Conservation (phyloP, 2,329 filamentous ascomycete genomes). For the Pseudogymnoascus sp. region DNA sequence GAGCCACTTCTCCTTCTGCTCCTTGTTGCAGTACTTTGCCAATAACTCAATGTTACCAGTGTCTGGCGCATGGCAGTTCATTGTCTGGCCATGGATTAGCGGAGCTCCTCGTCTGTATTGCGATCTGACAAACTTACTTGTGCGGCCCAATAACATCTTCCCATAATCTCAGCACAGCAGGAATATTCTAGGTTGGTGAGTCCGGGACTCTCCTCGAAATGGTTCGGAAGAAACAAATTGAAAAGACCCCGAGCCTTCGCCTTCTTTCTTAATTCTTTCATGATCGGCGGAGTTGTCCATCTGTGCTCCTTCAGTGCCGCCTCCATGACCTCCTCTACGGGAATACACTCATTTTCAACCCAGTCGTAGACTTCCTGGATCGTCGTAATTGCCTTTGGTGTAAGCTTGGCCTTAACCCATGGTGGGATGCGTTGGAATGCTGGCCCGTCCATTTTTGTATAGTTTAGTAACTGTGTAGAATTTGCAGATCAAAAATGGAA, state of each 20-base stretch:
- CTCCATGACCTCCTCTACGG: constrained; percentile 36
- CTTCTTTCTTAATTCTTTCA: constrained; percentile 36
- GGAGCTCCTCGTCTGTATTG: not conserved
- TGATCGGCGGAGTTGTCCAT: constrained; percentile 35
- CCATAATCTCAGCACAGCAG: constrained; percentile 41
- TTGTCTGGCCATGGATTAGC: constrained; percentile 27
- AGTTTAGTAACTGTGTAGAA: no score
- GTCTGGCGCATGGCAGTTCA: constrained; percentile 41
- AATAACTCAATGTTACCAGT: constrained; percentile 47
- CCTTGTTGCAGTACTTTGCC: constrained; percentile 43
- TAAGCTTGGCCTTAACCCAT: constrained; percentile 32
- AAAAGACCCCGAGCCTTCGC: constrained; percentile 34
- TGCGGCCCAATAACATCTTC: constrained; percentile 37
- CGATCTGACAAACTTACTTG: constrained; percentile 13
- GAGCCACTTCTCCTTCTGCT: constrained; percentile 44
- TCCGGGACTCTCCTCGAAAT: constrained; percentile 36
- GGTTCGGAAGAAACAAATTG: constrained; percentile 35
- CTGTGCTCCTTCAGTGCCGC: constrained; percentile 30
- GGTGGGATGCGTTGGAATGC: constrained; percentile 34
- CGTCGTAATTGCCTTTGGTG: constrained; percentile 33
- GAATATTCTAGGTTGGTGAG: constrained; percentile 40
- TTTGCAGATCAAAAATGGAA: not conserved
- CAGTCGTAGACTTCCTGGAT: constrained; percentile 37
- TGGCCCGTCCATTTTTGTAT: constrained; percentile 22
- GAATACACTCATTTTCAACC: constrained; percentile 39